Percentiles rank a stretch among this genome's conserved stretches.
These are phyloP conservation scores for Neurospora hispaniola DNA, from an alignment of 495 filamentous ascomycete species.

Conservation along the genomic window DNA sequence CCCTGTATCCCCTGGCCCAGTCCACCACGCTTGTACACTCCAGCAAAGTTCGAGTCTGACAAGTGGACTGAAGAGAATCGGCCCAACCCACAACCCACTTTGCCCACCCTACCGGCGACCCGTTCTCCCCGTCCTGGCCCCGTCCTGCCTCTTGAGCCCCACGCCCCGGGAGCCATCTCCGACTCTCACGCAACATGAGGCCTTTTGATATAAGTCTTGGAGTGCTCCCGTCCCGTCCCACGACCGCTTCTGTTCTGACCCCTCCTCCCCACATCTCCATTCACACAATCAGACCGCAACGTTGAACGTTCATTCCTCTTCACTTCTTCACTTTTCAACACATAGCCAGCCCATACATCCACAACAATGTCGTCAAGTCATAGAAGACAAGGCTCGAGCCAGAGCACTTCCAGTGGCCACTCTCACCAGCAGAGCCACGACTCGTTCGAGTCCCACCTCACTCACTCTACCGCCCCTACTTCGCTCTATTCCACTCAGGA, in stretches of 20 bases:
- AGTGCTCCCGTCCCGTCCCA: neutral
- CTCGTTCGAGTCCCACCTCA: constrained; percentile 45
- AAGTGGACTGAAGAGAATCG: neutral
- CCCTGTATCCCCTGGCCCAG: neutral
- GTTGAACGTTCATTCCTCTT: neutral
- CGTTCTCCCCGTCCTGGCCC: neutral
- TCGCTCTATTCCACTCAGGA: constrained; percentile 42
- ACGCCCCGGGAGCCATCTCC: neutral
- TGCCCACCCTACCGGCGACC: neutral
- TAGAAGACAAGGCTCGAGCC: constrained; percentile 25
- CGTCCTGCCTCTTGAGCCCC: neutral
- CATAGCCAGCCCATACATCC: neutral
- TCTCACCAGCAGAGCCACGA: constrained; percentile 46
- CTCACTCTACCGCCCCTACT: constrained; percentile 55
- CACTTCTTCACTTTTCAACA: constrained; percentile 3
- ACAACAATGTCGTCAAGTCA: constrained; percentile 15
- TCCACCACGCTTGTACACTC: neutral
- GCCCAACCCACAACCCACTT: neutral
- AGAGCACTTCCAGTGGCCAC: constrained; percentile 44
- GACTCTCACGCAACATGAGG: neutral
- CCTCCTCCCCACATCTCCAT: constrained; percentile 1
- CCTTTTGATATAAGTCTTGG: neutral
- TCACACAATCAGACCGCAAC: constrained; percentile 1
- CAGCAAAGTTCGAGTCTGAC: neutral
- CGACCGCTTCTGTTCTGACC: constrained; percentile 7